These are phyloP conservation scores for Panus rudis DNA, from an alignment of 768 basidiomycete species.

Conservation along the genomic window DNA sequence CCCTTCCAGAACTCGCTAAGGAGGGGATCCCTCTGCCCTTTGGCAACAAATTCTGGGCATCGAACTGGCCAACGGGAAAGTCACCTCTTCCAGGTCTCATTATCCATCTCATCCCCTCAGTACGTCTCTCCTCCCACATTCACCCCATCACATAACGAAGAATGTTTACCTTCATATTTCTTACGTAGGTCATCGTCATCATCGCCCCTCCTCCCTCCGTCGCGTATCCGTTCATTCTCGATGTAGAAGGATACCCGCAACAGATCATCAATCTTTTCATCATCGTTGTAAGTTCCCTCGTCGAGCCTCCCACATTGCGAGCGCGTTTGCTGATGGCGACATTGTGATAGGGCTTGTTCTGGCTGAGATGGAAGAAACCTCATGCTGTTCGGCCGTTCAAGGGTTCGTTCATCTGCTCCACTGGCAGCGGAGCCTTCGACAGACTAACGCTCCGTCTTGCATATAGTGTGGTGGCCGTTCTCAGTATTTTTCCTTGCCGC, in stretches of 20 bases:
- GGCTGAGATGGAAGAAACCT: slow-evolving; percentile 46
- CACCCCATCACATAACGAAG: not conserved
- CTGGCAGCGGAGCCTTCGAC: not conserved
- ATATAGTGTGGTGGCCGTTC: slow-evolving; percentile 44
- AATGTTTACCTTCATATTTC: not conserved
- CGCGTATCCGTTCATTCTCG: slow-evolving; percentile 56
- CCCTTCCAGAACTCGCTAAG: slow-evolving; percentile 41
- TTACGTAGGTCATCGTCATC: slow-evolving; percentile 40
- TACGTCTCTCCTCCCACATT: slow-evolving; percentile 15
- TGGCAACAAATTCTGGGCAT: slow-evolving; percentile 53
- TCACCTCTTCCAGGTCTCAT: slow-evolving; percentile 51
- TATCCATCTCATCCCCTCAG: slow-evolving; percentile 48
- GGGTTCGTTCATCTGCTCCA: slow-evolving; percentile 22
- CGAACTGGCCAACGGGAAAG: slow-evolving; percentile 53
- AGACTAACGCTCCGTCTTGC: not conserved
- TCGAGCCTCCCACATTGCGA: not conserved
- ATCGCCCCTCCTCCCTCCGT: slow-evolving; percentile 44
- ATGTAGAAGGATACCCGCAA: slow-evolving; percentile 44
- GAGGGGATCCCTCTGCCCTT: slow-evolving; percentile 55
- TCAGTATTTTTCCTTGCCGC: slow-evolving; percentile 49
- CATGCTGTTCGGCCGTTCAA: slow-evolving; percentile 45
- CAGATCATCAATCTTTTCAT: slow-evolving; percentile 55
- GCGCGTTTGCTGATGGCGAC: not conserved
- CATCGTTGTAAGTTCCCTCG: slow-evolving; percentile 33
- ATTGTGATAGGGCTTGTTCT: slow-evolving; percentile 37